A percentile compares a stretch with the other conserved stretches of the same genome.
Conservation (phyloP, 108 stramenopile genomes). For the Nitzschia sp. region DNA sequence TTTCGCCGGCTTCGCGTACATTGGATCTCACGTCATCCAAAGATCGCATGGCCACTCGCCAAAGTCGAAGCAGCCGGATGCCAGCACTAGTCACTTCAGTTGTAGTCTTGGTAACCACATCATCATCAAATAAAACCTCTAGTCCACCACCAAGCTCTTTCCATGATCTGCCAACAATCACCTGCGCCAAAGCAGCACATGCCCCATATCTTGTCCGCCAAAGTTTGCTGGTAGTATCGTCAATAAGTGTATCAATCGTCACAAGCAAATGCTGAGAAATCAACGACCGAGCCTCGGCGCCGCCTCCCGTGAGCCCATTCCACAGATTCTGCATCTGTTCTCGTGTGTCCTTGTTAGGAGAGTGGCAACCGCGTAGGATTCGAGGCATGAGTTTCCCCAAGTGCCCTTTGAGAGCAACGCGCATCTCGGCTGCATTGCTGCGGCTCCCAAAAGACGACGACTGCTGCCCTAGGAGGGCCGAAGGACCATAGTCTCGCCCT, state of each 20-base stretch:
- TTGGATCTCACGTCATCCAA: constrained; percentile 77
- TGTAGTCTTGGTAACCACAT: constrained; percentile 19
- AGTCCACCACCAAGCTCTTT: constrained; percentile 74
- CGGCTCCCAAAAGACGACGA: constrained; percentile 39
- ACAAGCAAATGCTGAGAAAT: constrained; percentile 63
- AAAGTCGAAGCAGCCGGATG: constrained; percentile 68
- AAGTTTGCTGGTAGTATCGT: constrained; percentile 72
- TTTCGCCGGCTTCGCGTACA: constrained; percentile 78
- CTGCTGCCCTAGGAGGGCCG: constrained; percentile 56
- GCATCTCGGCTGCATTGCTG: constrained; percentile 52
- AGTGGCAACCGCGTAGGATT: constrained; percentile 76
- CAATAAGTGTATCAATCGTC: constrained; percentile 72
- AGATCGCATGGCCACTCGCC: constrained; percentile 69
- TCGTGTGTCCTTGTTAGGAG: constrained; percentile 83
- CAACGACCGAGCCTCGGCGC: constrained; percentile 63
- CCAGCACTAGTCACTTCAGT: constrained; percentile 46
- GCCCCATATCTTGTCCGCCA: constrained; percentile 83
- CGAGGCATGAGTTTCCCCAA: constrained; percentile 78
- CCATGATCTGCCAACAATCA: constrained; percentile 86
- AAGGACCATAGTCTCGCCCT: constrained; percentile 62
- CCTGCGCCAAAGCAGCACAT: constrained; percentile 74
- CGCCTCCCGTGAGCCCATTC: constrained; percentile 83
- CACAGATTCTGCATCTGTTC: constrained; percentile 83
- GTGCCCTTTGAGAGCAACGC: constrained; percentile 64
- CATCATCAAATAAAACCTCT: constrained; percentile 65